phyloP scores from a whole-genome alignment of 2,329 filamentous ascomycete species.

The Aspergillus sp. region DNA sequence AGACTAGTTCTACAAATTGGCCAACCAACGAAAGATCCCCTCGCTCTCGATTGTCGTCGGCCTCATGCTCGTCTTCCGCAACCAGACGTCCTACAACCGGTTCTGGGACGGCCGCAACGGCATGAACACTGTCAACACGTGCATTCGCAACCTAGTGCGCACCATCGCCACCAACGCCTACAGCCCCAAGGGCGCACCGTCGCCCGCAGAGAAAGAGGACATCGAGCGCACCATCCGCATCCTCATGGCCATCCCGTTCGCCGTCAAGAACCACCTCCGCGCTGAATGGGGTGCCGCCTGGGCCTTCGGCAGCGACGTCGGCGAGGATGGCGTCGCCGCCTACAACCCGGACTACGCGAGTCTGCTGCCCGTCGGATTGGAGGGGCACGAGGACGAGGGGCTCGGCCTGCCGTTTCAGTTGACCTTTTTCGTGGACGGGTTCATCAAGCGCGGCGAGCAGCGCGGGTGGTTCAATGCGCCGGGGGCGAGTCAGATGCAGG shows the following conservation, averaged over 20 bases:
- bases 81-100: slow-evolving; percentile 62
- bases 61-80: slow-evolving; percentile 66
- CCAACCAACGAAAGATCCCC: slow-evolving; percentile 46
- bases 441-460: slow-evolving; percentile 56
- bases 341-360: slow-evolving; percentile 50
- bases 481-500: slow-evolving; percentile 56
- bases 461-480: slow-evolving; percentile 60
- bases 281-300: slow-evolving; percentile 58
- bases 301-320: slow-evolving; percentile 29
- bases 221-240: slow-evolving; percentile 59
- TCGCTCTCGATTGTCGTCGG: slow-evolving; percentile 64
- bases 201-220: slow-evolving; percentile 49
- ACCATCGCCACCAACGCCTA: slow-evolving; percentile 53
- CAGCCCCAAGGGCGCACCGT: slow-evolving; percentile 29
- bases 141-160: slow-evolving; percentile 58
- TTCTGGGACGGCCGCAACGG: slow-evolving; percentile 62
- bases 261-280: slow-evolving; percentile 62
- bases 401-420: slow-evolving; percentile 60
- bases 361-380: slow-evolving; percentile 49
- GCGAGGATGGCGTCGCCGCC: slow-evolving; percentile 26
- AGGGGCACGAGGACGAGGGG: slow-evolving; percentile 57
- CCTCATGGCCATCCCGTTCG: slow-evolving; percentile 60
- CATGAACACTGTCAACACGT: slow-evolving; percentile 56
- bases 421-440: slow-evolving; percentile 58
- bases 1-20: neutral